These are phyloP conservation scores for Bauhinia variegata DNA, from an alignment of 306 rosid species.

Conservation along the genomic window DNA sequence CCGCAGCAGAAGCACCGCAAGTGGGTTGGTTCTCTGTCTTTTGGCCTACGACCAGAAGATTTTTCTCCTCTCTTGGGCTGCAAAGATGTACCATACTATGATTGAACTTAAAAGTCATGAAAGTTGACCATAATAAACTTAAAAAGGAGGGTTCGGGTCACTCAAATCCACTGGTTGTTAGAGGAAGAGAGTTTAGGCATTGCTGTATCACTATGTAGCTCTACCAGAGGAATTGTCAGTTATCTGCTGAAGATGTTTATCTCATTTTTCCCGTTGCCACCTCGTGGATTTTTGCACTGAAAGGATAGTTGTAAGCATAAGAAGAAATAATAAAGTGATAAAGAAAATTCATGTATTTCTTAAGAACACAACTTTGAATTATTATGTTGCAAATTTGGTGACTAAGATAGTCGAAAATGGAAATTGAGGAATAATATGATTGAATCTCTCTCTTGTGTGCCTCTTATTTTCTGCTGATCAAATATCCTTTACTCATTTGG, in stretches of 20 bases:
- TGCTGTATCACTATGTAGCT: slow-evolving; percentile 4
- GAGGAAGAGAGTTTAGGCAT: slow-evolving; percentile 16
- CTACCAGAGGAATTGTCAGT: slow-evolving; percentile 1
- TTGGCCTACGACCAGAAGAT: slow-evolving; percentile 61
- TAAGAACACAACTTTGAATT: background rate
- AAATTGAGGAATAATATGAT: background rate
- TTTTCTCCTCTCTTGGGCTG: slow-evolving; percentile 61
- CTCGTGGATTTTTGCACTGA: slow-evolving; percentile 7
- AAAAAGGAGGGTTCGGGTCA: slow-evolving; percentile 30
- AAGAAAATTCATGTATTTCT: background rate
- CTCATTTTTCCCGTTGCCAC: slow-evolving; percentile 12
- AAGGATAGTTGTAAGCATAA: slow-evolving; percentile 21
- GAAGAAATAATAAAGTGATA: slow-evolving; percentile 6
- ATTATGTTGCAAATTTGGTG: background rate
- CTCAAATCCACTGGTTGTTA: slow-evolving; percentile 7
- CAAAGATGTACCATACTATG: slow-evolving; percentile 73
- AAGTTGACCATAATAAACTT: slow-evolving; percentile 17
- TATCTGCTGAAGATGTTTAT: slow-evolving; percentile 10
- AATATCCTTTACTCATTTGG: too few relatives aligned
- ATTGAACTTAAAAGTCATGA: slow-evolving; percentile 12
- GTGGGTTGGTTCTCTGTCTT: slow-evolving; percentile 64
- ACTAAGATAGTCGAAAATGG: background rate
- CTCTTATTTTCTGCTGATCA: background rate
- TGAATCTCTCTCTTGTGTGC: background rate
- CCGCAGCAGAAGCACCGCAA: slow-evolving; percentile 37